Conservation (phyloP, 352 stramenopile species). For the Pythium brachiatum region DNA sequence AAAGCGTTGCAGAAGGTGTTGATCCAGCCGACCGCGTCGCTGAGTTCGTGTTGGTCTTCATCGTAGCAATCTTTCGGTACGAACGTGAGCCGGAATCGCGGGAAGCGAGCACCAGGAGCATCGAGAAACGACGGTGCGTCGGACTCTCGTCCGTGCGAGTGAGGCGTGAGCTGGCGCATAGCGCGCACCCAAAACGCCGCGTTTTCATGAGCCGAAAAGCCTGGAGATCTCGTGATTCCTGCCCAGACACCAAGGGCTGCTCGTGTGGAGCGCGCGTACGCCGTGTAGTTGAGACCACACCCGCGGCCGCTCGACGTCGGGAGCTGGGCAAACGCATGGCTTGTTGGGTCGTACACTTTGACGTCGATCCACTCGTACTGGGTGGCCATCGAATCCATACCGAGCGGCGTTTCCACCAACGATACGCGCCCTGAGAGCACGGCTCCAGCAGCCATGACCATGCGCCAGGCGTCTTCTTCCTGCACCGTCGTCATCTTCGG, state of each 20-base stretch:
- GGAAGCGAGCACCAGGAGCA: not conserved
- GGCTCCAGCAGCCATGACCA: not conserved
- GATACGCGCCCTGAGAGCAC: not conserved
- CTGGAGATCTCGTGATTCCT: not conserved
- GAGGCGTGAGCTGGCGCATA: not conserved
- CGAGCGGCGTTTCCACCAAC: constrained; percentile 2
- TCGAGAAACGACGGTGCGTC: constrained; percentile 8
- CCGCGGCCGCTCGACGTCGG: not conserved
- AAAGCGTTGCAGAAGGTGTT: constrained; percentile 5
- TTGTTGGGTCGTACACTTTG: constrained; percentile 8
- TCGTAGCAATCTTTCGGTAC: constrained; percentile 16
- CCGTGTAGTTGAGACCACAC: not conserved
- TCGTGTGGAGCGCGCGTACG: constrained; percentile 7
- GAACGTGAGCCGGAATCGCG: constrained; percentile 13
- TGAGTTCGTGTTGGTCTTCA: constrained; percentile 6
- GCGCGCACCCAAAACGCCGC: constrained; percentile 8
- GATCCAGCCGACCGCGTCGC: constrained; percentile 8
- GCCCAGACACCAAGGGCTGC: constrained; percentile 1
- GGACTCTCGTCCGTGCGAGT: not conserved
- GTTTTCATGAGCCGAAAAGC: constrained; percentile 4
- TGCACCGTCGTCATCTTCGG: not conserved
- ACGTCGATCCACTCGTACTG: constrained; percentile 15
- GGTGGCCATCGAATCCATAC: not conserved
- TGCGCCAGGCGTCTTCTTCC: constrained; percentile 6
- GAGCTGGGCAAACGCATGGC: constrained; percentile 3